Evolutionary conservation across 2,329 filamentous ascomycete genomes (phyloP).

Genomic region (Trichoderma afroharzianum): DNA sequence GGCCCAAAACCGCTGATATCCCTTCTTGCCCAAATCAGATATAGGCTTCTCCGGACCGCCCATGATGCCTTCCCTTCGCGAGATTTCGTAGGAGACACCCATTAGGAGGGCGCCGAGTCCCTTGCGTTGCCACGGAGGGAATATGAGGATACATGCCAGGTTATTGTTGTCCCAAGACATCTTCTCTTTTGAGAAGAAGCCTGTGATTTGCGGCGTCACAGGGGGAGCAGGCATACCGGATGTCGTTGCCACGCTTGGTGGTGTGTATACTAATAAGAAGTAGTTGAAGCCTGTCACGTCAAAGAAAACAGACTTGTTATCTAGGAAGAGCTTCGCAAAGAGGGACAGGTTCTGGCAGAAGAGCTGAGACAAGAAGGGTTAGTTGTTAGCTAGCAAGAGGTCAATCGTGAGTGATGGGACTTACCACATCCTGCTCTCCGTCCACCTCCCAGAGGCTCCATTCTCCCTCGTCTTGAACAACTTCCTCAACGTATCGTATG

Average conservation of each 20-base stretch:
- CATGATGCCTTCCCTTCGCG: slow-evolving; percentile 73
- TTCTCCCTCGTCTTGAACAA: slow-evolving; percentile 59
- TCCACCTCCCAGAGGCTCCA: slow-evolving; percentile 93
- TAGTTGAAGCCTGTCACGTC: slow-evolving; percentile 93
- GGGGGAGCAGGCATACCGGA: slow-evolving; percentile 14
- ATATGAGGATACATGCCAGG: slow-evolving; percentile 90
- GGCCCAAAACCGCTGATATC: slow-evolving; percentile 84
- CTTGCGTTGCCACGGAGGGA: slow-evolving; percentile 91
- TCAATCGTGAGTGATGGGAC: slow-evolving; percentile 26
- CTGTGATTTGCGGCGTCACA: slow-evolving; percentile 55
- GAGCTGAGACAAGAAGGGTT: slow-evolving; percentile 44
- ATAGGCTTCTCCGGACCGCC: slow-evolving; percentile 94
- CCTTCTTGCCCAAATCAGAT: slow-evolving; percentile 76
- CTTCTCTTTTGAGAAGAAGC: slow-evolving; percentile 99
- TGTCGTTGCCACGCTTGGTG: slow-evolving; percentile 30
- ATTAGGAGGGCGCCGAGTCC: slow-evolving; percentile 86
- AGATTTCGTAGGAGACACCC: slow-evolving; percentile 90
- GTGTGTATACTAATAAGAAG: slow-evolving; percentile 80
- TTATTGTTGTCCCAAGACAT: slow-evolving; percentile 99
- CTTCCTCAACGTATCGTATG: slow-evolving; percentile 40
- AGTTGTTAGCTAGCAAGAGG: background rate
- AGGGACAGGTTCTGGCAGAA: slow-evolving; percentile 95
- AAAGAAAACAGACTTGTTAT: slow-evolving; percentile 98
- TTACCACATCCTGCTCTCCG: slow-evolving; percentile 73
- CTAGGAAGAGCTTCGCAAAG: slow-evolving; percentile 94